Percentiles rank a stretch among this genome's conserved stretches.
These are phyloP conservation scores for Aspergillus sp. DNA, from an alignment of 2,329 filamentous ascomycete species.

Conservation along the genomic window DNA sequence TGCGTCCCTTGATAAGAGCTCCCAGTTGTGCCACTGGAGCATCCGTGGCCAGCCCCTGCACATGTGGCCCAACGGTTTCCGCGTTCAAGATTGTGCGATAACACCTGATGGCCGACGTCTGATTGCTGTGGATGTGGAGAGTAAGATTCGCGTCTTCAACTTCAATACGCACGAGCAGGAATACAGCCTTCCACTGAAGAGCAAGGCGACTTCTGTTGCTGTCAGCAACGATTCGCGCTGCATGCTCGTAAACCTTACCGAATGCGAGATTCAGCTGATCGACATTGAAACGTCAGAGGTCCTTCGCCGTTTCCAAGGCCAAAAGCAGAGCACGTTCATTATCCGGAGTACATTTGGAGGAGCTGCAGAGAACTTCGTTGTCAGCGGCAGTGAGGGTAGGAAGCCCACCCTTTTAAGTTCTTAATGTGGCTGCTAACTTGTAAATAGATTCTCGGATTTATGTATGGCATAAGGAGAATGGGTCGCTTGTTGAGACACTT, in stretches of 20 bases:
- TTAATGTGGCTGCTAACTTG: slow-evolving; percentile 21
- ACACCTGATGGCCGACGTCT: slow-evolving; percentile 77
- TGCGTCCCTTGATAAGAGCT: slow-evolving; percentile 68
- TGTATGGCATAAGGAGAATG: slow-evolving; percentile 88
- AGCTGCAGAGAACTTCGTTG: slow-evolving; percentile 85
- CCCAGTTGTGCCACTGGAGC: slow-evolving; percentile 71
- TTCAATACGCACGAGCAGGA: slow-evolving; percentile 71
- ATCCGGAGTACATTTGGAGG: slow-evolving; percentile 86
- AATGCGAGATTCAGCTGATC: slow-evolving; percentile 75
- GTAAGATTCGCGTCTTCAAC: slow-evolving; percentile 78
- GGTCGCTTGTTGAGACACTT: slow-evolving; percentile 71
- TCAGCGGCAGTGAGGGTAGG: slow-evolving; percentile 86
- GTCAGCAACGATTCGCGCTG: slow-evolving; percentile 79
- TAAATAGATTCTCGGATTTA: slow-evolving; percentile 66
- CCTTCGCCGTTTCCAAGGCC: slow-evolving; percentile 74
- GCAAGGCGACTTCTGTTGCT: slow-evolving; percentile 73
- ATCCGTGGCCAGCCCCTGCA: slow-evolving; percentile 61
- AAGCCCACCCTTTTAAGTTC: background rate
- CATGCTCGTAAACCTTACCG: slow-evolving; percentile 77
- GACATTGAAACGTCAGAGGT: slow-evolving; percentile 71
- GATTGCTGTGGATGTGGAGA: slow-evolving; percentile 71
- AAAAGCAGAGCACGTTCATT: slow-evolving; percentile 72
- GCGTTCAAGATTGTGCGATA: slow-evolving; percentile 82
- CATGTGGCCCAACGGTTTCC: slow-evolving; percentile 68
- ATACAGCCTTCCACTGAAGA: slow-evolving; percentile 69